Conservation (phyloP, 2,329 filamentous ascomycete genomes). For the Ascosphaera acerosa region DNA sequence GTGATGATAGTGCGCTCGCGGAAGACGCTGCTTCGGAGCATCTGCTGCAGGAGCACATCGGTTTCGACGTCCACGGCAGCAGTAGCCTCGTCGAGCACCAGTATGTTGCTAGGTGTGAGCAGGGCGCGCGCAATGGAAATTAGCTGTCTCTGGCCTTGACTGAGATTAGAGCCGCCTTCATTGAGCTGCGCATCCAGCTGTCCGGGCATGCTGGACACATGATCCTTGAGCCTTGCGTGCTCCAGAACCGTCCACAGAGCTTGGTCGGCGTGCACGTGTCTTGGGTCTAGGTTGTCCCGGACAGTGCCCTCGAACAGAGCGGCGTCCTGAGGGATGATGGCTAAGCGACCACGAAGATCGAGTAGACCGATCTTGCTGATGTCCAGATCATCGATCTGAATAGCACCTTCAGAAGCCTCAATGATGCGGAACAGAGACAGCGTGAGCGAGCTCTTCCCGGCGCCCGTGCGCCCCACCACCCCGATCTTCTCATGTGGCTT, state of each 20-base stretch:
- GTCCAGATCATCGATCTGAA: conserved; percentile 68
- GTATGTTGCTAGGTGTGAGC: conserved; percentile 84
- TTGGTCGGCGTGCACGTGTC: conserved; percentile 84
- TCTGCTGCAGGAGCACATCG: conserved; percentile 37
- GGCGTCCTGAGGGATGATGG: conserved; percentile 94
- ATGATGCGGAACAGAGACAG: conserved; percentile 89
- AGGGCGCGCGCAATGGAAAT: conserved; percentile 82
- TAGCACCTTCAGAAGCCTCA: conserved; percentile 56
- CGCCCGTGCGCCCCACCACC: conserved; percentile 84
- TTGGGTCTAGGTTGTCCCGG: conserved; percentile 85
- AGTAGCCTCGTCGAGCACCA: conserved; percentile 91
- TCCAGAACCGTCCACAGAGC: conserved; percentile 91
- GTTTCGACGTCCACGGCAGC: conserved; percentile 46
- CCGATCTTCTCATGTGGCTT: conserved; percentile 96
- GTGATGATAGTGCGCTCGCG: conserved; percentile 90
- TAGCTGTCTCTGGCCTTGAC: conserved; percentile 81
- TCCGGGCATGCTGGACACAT: conserved; percentile 64
- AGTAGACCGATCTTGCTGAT: conserved; percentile 74
- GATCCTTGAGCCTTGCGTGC: conserved; percentile 79
- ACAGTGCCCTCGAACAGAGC: conserved; percentile 85
- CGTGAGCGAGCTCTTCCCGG: conserved; percentile 85
- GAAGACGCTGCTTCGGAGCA: conserved; percentile 42
- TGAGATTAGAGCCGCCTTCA: conserved; percentile 95
- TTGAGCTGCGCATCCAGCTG: conserved; percentile 74
- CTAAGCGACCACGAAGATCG: conserved; percentile 66